Percentiles rank a stretch among this genome's conserved stretches.
phyloP scores from a whole-genome alignment of 257 asterid species.

The Penstemon eatonii region DNA sequence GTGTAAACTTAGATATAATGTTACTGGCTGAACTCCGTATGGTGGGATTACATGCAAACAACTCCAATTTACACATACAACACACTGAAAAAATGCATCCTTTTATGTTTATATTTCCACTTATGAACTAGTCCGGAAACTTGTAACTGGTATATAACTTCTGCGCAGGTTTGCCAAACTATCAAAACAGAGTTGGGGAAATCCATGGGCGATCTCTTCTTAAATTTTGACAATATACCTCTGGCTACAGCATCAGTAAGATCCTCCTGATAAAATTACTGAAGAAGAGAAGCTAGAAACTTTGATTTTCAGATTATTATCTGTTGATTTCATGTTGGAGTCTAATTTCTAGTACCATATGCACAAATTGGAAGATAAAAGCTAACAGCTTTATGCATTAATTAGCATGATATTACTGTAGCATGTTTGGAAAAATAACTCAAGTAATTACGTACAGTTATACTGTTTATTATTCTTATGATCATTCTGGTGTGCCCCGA shows the following conservation, averaged over 20 bases:
- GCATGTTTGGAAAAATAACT: neutral
- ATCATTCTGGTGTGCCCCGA: neutral
- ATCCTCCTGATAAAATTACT: conserved; percentile 20
- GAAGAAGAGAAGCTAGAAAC: conserved; percentile 9
- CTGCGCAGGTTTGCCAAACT: conserved; percentile 70
- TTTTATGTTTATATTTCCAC: conserved; percentile 16
- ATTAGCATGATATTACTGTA: neutral
- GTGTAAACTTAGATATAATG: conserved; percentile 2
- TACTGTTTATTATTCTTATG: neutral
- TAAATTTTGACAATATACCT: conserved; percentile 64
- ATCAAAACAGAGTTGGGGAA: conserved; percentile 72
- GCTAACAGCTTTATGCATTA: conserved; percentile 2
- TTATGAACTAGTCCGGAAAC: conserved; percentile 27
- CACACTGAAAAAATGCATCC: neutral
- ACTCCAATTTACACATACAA: conserved; percentile 15
- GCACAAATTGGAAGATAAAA: conserved; percentile 14
- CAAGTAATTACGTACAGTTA: neutral
- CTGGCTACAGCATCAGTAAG: conserved; percentile 98
- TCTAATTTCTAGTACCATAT: conserved; percentile 6
- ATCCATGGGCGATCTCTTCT: conserved; percentile 77
- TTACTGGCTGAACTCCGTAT: conserved; percentile 12
- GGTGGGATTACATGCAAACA: conserved; percentile 15
- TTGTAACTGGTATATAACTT: conserved; percentile 14
- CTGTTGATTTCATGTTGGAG: conserved; percentile 19
- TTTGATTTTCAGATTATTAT: neutral